Base-by-base conservation (phyloP, 108 stramenopile species). In the Nitzschia sp. region DNA sequence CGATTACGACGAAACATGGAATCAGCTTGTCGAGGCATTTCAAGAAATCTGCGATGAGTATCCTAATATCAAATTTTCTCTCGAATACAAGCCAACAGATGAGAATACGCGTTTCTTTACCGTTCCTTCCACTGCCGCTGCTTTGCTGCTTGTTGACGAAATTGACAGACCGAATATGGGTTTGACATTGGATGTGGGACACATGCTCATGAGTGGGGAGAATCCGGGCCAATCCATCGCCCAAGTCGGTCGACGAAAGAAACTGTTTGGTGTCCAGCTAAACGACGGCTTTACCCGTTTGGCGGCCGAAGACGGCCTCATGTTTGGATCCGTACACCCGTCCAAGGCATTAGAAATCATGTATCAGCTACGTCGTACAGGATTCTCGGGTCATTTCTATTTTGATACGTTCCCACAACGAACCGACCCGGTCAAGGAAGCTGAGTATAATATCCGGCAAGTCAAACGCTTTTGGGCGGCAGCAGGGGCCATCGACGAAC, bases 381-480 rank as follows among this genome's bases (percentile, higher is more conserved):
- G 73, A 13, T 95, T 87, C 57, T 44, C 52, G 11, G 93, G 93
- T 9, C 93, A 95, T 60, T 71, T 95, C 8, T 95, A 95, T 61
- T 95, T 95, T 77, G 93, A 95, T 55, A 95, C 93, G 8, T 95
- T 95, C 56, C 93, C 93, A 21, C 90, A 90, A 63, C 77, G 88
- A 52, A 83, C 77, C 19, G 93, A 95, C 69, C 93, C 93, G 1
- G 80, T 92, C 17, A 68, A 64, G 55, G 93, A 95, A 64, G 86
- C 84, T 15, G 90, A 87, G 69, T 90, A 83, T 74, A 95, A 95
- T 66, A 92, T 95, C 73, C 53, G 59, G 34, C 58, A 72, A 33
- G 89, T 86, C 44, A 90, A 89, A 69, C 71, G 67, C 50, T 85
- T 92, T 48, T 95, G 89, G 88, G 48, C 45, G 17, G 86, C 88